Evolutionary conservation across 2,329 filamentous ascomycete species (phyloP), one percentile per base, ranked within the genome.

Genomic region (Lecanicillium sp.): DNA sequence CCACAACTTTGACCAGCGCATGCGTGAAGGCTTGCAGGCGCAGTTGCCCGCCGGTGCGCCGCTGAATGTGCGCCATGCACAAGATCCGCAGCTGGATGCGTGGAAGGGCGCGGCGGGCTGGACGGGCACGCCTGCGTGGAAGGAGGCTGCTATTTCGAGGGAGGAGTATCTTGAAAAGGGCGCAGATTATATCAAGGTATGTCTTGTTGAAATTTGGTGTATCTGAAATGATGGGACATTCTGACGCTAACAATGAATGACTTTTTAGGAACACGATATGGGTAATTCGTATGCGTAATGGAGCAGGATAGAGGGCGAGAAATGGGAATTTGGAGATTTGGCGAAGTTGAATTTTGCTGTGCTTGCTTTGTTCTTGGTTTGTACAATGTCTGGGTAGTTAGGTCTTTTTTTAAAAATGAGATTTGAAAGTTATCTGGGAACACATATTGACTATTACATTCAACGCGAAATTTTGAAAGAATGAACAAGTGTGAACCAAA

Each of bases 131-230:
- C 56, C 67, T 22, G 70, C 70, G 15, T 80, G 80, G 63, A 77
- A 71, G 56, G 61, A 65, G 27, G 78, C 78, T 4, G 82, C 78
- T 44, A 74, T 98, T 30, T 84, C 81, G 2, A 78, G 75, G 51
- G 82, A 83, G 48, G 92, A 96, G 62, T 98, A 87, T 63, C 60
- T 77, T 50, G 92, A 98, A 68, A 95, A 94, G 69, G 92, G 92
- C 2, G 71, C 79, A 16, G 90, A 96, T 51, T 96, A 96, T 66
- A 74, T 96, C 58, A 95, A 94, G 78, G 88, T 76, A 51, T 45
- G 70, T 57, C 28, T n/a, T n/a, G n/a, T n/a, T n/a, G n/a, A n/a
- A n/a, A n/a, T n/a, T n/a, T n/a, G n/a, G n/a, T n/a, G n/a, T n/a
- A n/a, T n/a, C n/a, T n/a, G n/a, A n/a, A n/a, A 18, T 34, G 15